Base-by-base conservation (phyloP, 192 early-diverging fungal species). In the Backusella macrospora region DNA sequence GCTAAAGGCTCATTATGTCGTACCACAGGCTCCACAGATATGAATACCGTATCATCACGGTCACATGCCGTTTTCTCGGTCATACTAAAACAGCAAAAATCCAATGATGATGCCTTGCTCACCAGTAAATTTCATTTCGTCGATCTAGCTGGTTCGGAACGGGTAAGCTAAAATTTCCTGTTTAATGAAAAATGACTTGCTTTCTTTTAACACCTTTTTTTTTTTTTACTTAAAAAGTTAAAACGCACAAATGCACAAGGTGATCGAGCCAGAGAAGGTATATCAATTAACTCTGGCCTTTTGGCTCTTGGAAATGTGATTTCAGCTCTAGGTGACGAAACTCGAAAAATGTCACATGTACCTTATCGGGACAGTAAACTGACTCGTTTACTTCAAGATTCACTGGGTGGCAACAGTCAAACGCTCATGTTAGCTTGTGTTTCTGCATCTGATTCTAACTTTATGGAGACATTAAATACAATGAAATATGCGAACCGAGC, bases 341-440 rank as follows among this genome's bases (percentile, higher is more conserved):
- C 86, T 14, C 83, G 88, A 40, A 83, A 83, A 37, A 84, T 80
- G 4, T 82, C 85, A 8, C 96, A 98, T 70, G 89, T 99, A 12
- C 98, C 98, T 14, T 99, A 98, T 74, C 92, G 98, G 77, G 97
- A 99, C 79, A 93, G 91, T 16, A 99, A 99, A 81, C 83, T 99
- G 23, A 99, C 98, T 0, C 88, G 96, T n/a, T 88, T 99, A 83
- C 91, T 99, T 72, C 96, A 98, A 81, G 97, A 98, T 84, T 94
- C 92, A 13, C 83, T 99, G 48, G 98, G 98, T 62, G 98, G 98
- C 46, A 99, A 95, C 77, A 91, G 82, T 74, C 94, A 94, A 73
- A 99, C 97, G 3, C 83, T 99, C 64, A 96, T 99, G 90, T 83
- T 99, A 26, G 96, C 97, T 6, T 98, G 96, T 80, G 92, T 98